A percentile compares a stretch with the other conserved stretches of the same genome.
Conservation (phyloP, 306 rosid genomes). For the Senna siamea region DNA sequence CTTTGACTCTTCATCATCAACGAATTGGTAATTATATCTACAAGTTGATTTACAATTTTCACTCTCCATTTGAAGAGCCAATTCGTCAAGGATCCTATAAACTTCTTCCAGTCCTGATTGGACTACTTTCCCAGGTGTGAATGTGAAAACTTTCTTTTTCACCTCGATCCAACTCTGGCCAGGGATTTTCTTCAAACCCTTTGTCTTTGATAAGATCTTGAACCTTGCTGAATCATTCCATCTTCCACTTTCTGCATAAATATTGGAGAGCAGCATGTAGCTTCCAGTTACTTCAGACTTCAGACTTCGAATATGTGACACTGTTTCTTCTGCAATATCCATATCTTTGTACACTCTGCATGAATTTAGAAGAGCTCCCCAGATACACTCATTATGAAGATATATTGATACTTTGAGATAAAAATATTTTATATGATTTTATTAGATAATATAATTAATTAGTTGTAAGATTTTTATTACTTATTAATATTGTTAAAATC, state of each 20-base stretch:
- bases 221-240: slow-evolving; percentile 90
- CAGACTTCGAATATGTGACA: slow-evolving; percentile 47
- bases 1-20: slow-evolving; percentile 32
- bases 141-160: slow-evolving; percentile 60
- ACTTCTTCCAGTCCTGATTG: slow-evolving; percentile 52
- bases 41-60: slow-evolving; percentile 36
- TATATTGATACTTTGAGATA: too few species aligned
- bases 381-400: slow-evolving; percentile 71
- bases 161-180: slow-evolving; percentile 90
- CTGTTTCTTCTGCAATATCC: slow-evolving; percentile 63
- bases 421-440: too few species aligned
- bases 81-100: slow-evolving; percentile 53
- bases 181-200: slow-evolving; percentile 68
- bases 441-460: too few species aligned
- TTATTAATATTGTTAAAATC: too few species aligned
- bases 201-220: slow-evolving; percentile 68
- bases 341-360: slow-evolving; percentile 68
- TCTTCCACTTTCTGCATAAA: slow-evolving; percentile 75
- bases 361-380: slow-evolving; percentile 81
- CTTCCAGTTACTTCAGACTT: slow-evolving; percentile 58
- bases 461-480: too few species aligned
- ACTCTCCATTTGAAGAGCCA: slow-evolving; percentile 67
- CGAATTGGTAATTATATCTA: slow-evolving; percentile 31
- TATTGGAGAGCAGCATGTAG: slow-evolving; percentile 79
- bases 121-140: slow-evolving; percentile 64